These are phyloP conservation scores for Colletotrichum tropicale DNA, from an alignment of 2,329 filamentous ascomycete genomes.

Conservation along the genomic window DNA sequence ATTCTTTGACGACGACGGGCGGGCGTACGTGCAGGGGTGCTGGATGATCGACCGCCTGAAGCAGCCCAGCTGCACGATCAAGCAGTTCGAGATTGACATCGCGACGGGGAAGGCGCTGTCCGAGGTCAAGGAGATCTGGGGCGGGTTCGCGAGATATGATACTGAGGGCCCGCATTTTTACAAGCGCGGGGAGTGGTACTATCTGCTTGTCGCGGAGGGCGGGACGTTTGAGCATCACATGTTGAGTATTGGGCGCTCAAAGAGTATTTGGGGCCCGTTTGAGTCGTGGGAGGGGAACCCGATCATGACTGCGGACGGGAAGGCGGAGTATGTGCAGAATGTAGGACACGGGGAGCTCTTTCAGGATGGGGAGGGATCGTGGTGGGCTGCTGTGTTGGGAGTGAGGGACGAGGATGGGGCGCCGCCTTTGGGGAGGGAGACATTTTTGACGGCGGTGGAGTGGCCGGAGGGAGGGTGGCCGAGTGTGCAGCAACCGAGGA, in stretches of 20 bases:
- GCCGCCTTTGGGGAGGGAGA: background rate
- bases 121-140: conserved; percentile 21
- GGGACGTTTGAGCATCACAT: conserved; percentile 35
- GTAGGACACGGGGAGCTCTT: conserved; percentile 63
- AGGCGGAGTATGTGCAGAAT: conserved; percentile 50
- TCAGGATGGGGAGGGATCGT: conserved; percentile 45
- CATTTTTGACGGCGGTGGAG: background rate
- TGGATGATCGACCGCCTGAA: conserved; percentile 8
- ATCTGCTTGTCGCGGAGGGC: conserved; percentile 45
- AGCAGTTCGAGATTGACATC: conserved; percentile 26
- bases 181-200: conserved; percentile 39
- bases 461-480: conserved; percentile 10
- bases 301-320: conserved; percentile 48
- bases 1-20: conserved; percentile 45
- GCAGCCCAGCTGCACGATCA: conserved; percentile 10
- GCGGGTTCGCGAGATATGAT: conserved; percentile 24
- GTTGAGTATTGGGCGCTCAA: conserved; percentile 24
- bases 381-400: conserved; percentile 34
- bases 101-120: conserved; percentile 23
- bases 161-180: conserved; percentile 39
- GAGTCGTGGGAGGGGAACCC: conserved; percentile 42
- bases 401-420: background rate
- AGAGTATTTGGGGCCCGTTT: conserved; percentile 28
- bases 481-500: background rate
- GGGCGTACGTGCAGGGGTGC: conserved; percentile 34